These are phyloP conservation scores for Wickerhamiella parazyma DNA, from an alignment of 805 yeast genomes.

Conservation along the genomic window DNA sequence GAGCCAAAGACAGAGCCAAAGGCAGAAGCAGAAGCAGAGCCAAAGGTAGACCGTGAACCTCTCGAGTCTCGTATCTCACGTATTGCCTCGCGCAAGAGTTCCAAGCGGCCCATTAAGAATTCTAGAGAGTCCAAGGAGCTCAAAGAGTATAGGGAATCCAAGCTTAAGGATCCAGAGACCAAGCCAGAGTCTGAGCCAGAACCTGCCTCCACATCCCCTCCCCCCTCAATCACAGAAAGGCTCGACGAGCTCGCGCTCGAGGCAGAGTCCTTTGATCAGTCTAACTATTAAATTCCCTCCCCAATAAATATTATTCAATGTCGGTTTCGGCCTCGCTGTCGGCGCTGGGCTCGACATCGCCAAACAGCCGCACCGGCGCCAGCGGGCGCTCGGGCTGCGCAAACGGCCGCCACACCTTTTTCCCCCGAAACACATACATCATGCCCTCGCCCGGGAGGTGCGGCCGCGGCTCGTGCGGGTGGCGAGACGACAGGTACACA, in stretches of 20 bases:
- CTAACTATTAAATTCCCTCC: conserved; percentile 5
- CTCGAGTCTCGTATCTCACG: conserved; percentile 11
- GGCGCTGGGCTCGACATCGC: conserved; percentile 14
- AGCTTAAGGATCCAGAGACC: neutral
- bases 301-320: conserved; percentile 10
- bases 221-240: neutral
- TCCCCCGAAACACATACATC: conserved; percentile 29
- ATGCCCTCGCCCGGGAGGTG: conserved; percentile 19
- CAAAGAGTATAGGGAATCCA: neutral
- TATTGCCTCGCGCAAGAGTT: conserved; percentile 7
- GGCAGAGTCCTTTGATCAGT: conserved; percentile 7
- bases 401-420: conserved; percentile 26
- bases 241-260: conserved; percentile 8
- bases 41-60: conserved; percentile 6
- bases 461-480: conserved; percentile 6
- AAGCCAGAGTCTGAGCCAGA: neutral
- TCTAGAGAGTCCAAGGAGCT: no score
- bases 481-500: neutral
- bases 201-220: neutral
- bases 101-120: no score
- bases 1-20: no score
- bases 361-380: conserved; percentile 17
- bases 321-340: conserved; percentile 16
- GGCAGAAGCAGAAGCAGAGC: no score
- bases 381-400: conserved; percentile 18